Conservation (phyloP, 768 basidiomycete species). For the Mycena rosella region DNA sequence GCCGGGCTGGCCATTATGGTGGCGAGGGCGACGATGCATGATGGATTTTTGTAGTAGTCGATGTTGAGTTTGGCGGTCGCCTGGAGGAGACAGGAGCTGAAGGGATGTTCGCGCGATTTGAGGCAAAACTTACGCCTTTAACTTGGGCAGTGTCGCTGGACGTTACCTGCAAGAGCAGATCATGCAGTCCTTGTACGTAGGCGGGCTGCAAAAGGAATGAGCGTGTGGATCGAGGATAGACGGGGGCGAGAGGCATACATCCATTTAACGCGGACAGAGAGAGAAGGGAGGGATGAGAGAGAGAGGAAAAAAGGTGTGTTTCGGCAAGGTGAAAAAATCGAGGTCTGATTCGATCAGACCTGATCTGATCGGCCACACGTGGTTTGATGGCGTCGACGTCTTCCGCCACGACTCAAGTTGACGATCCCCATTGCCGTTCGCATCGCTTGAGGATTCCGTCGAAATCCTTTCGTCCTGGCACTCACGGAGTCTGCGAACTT, state of each 20-base stretch:
- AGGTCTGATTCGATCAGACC: conserved; percentile 24
- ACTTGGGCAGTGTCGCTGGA: conserved; percentile 90
- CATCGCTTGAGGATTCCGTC: no score
- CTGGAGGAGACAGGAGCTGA: conserved; percentile 54
- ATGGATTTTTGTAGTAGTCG: conserved; percentile 92
- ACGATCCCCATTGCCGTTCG: no score
- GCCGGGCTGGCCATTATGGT: conserved; percentile 89
- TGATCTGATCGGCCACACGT: no score
- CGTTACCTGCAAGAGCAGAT: conserved; percentile 86
- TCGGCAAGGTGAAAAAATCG: background rate
- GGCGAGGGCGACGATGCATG: conserved; percentile 92
- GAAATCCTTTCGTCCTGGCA: no score
- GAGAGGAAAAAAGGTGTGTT: conserved; percentile 32
- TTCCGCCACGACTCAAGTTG: no score
- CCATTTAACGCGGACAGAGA: conserved; percentile 58
- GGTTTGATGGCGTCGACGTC: no score
- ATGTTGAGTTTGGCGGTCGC: conserved; percentile 93
- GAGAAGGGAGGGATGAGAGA: conserved; percentile 42
- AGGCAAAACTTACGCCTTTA: conserved; percentile 78
- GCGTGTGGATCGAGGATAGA: conserved; percentile 27
- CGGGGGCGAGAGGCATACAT: conserved; percentile 54
- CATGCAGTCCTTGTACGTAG: conserved; percentile 86
- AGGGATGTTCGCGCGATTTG: conserved; percentile 22
- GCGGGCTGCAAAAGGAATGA: conserved; percentile 59
- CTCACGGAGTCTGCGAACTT: no score